Evolutionary conservation across 106 monocot genomes (phyloP).

Genomic region (Dactylorhiza incarnata): DNA sequence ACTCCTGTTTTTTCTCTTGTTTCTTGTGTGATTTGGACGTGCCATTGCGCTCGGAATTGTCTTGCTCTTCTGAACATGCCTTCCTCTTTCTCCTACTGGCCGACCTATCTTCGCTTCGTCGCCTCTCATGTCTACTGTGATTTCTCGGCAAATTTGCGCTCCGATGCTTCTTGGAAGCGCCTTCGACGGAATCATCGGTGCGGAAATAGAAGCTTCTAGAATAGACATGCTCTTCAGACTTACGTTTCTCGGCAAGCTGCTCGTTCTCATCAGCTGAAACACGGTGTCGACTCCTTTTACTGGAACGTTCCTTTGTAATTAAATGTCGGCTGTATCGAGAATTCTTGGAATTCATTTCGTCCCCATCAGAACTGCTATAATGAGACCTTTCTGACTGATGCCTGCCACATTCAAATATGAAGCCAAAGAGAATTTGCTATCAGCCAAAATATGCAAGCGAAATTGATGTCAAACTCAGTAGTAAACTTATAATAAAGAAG

Average conservation of each 20-base stretch:
- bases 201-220: slow-evolving; percentile 4
- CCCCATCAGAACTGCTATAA: slow-evolving; percentile 19
- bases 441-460: neutral
- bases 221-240: slow-evolving; percentile 9
- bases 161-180: slow-evolving; percentile 3
- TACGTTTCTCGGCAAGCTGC: slow-evolving; percentile 6
- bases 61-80: slow-evolving; percentile 5
- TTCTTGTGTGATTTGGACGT: slow-evolving; percentile 1
- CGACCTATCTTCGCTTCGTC: neutral
- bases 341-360: slow-evolving; percentile 13
- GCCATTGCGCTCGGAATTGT: slow-evolving; percentile 5
- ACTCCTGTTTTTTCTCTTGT: neutral
- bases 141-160: neutral
- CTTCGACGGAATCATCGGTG: slow-evolving; percentile 10
- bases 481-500: neutral
- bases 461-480: neutral
- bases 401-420: slow-evolving; percentile 12
- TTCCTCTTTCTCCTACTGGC: slow-evolving; percentile 2
- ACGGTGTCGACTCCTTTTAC: slow-evolving; percentile 20
- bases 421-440: neutral
- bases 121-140: slow-evolving; percentile 7
- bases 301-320: slow-evolving; percentile 7
- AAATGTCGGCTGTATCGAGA: slow-evolving; percentile 3
- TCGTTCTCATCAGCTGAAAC: slow-evolving; percentile 10
- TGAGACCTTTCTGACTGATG: slow-evolving; percentile 14